phyloP scores from a whole-genome alignment of 2,329 filamentous ascomycete genomes.

The Phyllosticta citriasiana region DNA sequence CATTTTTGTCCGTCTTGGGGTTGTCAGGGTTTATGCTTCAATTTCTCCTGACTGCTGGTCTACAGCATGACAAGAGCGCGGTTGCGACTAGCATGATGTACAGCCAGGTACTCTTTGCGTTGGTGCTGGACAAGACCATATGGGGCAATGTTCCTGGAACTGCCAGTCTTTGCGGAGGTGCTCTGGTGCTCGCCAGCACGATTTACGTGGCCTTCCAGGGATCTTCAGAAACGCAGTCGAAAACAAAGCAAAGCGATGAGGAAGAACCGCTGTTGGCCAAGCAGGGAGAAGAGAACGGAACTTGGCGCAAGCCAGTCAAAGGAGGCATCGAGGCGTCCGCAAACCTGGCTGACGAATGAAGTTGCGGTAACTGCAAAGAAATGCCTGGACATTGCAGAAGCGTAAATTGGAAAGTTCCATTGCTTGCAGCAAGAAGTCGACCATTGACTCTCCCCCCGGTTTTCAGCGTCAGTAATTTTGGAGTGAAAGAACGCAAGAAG shows the following conservation, averaged over 20 bases:
- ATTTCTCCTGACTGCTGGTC: slow-evolving; percentile 64
- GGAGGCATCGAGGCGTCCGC: not conserved
- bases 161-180: slow-evolving; percentile 18
- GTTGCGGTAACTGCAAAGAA: not conserved
- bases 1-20: slow-evolving; percentile 56
- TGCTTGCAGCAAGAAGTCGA: not conserved
- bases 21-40: slow-evolving; percentile 69
- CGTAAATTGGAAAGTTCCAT: not conserved
- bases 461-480: no score
- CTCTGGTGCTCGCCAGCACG: slow-evolving; percentile 19
- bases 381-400: not conserved
- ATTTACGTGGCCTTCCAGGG: slow-evolving; percentile 15
- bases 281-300: not conserved
- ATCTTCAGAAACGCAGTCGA: not conserved
- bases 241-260: not conserved
- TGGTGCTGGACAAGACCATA: slow-evolving; percentile 51
- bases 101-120: slow-evolving; percentile 55
- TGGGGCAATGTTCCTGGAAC: slow-evolving; percentile 29
- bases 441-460: no score
- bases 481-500: no score
- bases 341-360: not conserved
- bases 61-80: slow-evolving; percentile 56
- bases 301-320: not conserved
- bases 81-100: slow-evolving; percentile 55
- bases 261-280: not conserved